These are phyloP conservation scores for Malassezia arunalokei DNA, from an alignment of 1,284 basidiomycete species.

Conservation along the genomic window DNA sequence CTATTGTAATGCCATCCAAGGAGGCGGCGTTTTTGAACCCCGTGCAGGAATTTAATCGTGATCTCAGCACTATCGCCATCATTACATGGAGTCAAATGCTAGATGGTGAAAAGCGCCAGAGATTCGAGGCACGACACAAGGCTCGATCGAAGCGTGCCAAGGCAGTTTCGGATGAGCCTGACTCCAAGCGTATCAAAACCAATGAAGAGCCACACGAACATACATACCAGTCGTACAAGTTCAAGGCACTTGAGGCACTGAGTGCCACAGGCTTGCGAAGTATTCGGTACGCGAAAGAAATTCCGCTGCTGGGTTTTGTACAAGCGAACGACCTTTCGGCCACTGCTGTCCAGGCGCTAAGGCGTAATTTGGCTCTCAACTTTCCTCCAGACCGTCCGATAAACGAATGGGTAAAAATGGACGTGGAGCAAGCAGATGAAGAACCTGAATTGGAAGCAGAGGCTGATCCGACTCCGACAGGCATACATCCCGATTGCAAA, in stretches of 20 bases:
- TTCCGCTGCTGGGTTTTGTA: constrained; percentile 76
- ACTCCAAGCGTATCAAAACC: constrained; percentile 14
- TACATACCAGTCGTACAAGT: constrained; percentile 55
- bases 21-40: constrained; percentile 73
- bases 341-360: constrained; percentile 74
- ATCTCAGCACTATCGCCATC: constrained; percentile 80
- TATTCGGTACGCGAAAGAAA: constrained; percentile 95
- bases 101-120: constrained; percentile 57
- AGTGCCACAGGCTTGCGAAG: constrained; percentile 89
- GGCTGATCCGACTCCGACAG: background rate
- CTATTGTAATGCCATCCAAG: constrained; percentile 41
- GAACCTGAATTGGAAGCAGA: background rate
- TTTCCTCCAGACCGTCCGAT: constrained; percentile 53
- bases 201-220: constrained; percentile 10
- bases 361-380: constrained; percentile 77
- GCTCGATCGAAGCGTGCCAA: constrained; percentile 19
- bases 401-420: constrained; percentile 21
- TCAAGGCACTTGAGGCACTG: constrained; percentile 82
- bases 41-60: constrained; percentile 95
- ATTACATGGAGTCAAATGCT: constrained; percentile 67
- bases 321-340: constrained; percentile 86
- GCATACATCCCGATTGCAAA: constrained; percentile 40
- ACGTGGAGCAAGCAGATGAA: constrained; percentile 11
- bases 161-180: background rate
- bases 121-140: constrained; percentile 49